phyloP scores from a whole-genome alignment of 441 rosid species.

The Erodium trifolium region DNA sequence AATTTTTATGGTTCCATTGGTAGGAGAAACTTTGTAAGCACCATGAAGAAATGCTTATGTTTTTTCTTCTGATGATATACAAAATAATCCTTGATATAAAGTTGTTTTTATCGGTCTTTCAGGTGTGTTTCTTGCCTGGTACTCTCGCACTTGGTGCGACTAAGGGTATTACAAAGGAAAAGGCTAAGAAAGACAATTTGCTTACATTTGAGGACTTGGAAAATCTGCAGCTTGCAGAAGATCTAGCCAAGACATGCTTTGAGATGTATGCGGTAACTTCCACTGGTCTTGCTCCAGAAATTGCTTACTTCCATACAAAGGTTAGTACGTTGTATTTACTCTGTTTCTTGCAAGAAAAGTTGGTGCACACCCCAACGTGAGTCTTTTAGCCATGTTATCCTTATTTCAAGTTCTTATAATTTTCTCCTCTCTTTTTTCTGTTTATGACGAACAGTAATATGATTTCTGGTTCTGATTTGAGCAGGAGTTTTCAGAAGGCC shows the following conservation, averaged over 20 bases:
- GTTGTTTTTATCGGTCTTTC: conserved; percentile 18
- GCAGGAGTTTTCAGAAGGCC: conserved; percentile 70
- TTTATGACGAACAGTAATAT: conserved; percentile 13
- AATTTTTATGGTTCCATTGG: too few relatives aligned
- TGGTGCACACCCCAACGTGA: not conserved
- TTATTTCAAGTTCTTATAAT: too few relatives aligned
- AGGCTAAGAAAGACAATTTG: conserved; percentile 65
- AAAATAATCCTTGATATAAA: conserved; percentile 1
- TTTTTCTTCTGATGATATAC: not conserved
- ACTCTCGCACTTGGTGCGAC: conserved; percentile 95
- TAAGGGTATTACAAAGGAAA: conserved; percentile 70
- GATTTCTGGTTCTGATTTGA: conserved; percentile 22
- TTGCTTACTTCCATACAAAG: conserved; percentile 87
- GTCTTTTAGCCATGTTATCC: too few relatives aligned
- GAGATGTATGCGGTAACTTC: conserved; percentile 91
- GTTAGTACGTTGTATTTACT: conserved; percentile 30
- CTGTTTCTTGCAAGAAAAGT: conserved; percentile 10
- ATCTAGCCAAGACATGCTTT: conserved; percentile 78
- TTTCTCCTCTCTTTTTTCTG: too few relatives aligned
- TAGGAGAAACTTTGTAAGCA: too few relatives aligned
- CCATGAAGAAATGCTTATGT: not conserved
- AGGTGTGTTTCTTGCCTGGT: conserved; percentile 96
- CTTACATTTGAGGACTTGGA: conserved; percentile 81
- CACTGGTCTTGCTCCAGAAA: conserved; percentile 96
- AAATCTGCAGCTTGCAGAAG: conserved; percentile 92